Conservation (phyloP, 2,329 filamentous ascomycete species). For the Alternaria panax region DNA sequence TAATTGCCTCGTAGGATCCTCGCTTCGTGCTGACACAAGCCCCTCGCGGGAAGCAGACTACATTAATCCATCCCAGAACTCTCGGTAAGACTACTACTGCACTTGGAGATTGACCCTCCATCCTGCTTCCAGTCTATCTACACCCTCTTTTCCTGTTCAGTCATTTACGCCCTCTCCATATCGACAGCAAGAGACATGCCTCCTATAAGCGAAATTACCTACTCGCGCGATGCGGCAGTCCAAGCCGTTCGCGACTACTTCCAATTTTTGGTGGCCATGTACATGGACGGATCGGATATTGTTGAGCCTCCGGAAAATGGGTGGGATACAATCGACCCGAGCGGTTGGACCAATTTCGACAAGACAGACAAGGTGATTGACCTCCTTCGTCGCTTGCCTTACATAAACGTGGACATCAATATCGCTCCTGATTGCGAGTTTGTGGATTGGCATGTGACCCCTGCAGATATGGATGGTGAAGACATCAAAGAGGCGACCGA, state of each 20-base stretch:
- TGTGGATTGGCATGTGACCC: slow-evolving; percentile 3
- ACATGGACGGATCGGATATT: slow-evolving; percentile 14
- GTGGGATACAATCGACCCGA: slow-evolving; percentile 14
- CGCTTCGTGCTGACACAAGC: too few relatives aligned
- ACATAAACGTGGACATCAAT: not conserved
- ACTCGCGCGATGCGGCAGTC: slow-evolving; percentile 16
- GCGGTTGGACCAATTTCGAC: not conserved
- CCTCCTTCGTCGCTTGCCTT: slow-evolving; percentile 17
- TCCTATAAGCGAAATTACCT: slow-evolving; percentile 9
- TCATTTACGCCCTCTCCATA: too few relatives aligned
- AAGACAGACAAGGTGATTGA: slow-evolving; percentile 20
- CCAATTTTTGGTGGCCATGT: slow-evolving; percentile 21
- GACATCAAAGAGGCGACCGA: not conserved
- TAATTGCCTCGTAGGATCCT: too few relatives aligned
- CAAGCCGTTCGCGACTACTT: slow-evolving; percentile 17
- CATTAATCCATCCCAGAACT: too few relatives aligned
- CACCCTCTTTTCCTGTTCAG: not conserved
- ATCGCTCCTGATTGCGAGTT: slow-evolving; percentile 6
- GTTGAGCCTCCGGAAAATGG: slow-evolving; percentile 17
- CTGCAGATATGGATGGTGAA: slow-evolving; percentile 3
- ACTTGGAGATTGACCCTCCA: not conserved
- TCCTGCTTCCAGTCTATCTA: not conserved
- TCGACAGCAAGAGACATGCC: not conserved
- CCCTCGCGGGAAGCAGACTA: too few relatives aligned
- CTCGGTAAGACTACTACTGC: too few relatives aligned